Base-by-base conservation (phyloP, 2,329 filamentous ascomycete genomes). In the Coniella lustricola region DNA sequence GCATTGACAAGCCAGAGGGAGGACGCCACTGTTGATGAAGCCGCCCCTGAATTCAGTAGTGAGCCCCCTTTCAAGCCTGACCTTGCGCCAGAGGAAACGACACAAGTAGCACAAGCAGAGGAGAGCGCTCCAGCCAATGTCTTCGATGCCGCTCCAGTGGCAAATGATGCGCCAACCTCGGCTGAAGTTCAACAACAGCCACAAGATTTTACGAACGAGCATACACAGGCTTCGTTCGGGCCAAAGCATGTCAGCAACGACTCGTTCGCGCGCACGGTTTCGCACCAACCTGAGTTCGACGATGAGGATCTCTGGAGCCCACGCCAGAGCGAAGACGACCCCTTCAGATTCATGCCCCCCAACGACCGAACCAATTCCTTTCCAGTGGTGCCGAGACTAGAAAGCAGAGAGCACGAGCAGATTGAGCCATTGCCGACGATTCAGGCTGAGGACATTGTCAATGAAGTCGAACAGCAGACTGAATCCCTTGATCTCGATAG, bases 261-360 rank as follows among this genome's bases (percentile, higher is more conserved):
- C 60, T 84, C 81, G 0, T 84, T 84, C 63, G 72, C 79, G 10
- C 74, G 81, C 32, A 84, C 81, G 2, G 79, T 82, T 12, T 76
- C 80, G 10, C 75, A 82, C 49, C 79, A 82, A 46, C 67, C 82
- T 20, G 81, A 69, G 60, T 82, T 78, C 65, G 72, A 70, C 48
- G 73, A 79, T 34, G 79, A 81, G 18, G 69, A 76, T 47, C 78
- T 82, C 52, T 82, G 76, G 74, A 74, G 65, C 43, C 57, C 79
- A 1, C 66, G 72, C 12, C 71, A 71, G 47, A 68, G 71, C 25
- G 71, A 77, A 45, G 73, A 73, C 2, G 77, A 84, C 49, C 75
- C 75, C 3, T 82, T 81, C 64, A 75, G 74, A 51, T 77, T 78
- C 54, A 79, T 84, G 76, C 66, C 75, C 8, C 67, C 73, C 3